These are phyloP conservation scores for Pyrrhoderma lamaoense DNA, from an alignment of 1,284 basidiomycete species.

Conservation along the genomic window DNA sequence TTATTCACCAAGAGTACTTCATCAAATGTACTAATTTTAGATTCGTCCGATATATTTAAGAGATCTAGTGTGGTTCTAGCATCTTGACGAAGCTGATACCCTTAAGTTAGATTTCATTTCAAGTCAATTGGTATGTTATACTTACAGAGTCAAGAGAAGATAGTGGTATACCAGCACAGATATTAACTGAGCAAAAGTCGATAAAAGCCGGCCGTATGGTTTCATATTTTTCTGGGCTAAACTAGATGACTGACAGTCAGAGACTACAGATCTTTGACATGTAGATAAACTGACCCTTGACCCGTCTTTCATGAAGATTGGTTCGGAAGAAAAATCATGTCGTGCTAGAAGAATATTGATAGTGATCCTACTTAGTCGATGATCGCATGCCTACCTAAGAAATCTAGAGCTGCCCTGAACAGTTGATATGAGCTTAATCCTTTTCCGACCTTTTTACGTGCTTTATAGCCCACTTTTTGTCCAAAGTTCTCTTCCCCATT, in stretches of 20 bases:
- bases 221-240: conserved; percentile 46
- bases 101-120: not conserved
- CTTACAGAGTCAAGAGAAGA: conserved; percentile 64
- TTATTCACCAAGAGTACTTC: conserved; percentile 69
- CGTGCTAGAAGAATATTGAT: conserved; percentile 41
- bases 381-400: conserved; percentile 44
- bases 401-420: conserved; percentile 75
- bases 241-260: conserved; percentile 33
- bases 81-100: conserved; percentile 62
- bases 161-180: conserved; percentile 71
- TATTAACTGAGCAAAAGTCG: conserved; percentile 76
- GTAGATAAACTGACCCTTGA: conserved; percentile 35
- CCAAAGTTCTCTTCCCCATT: conserved; percentile 53
- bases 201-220: conserved; percentile 59
- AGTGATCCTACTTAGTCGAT: not conserved
- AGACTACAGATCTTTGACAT: not conserved
- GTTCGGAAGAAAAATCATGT: conserved; percentile 59
- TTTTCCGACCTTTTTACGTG: conserved; percentile 45
- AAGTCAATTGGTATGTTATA: not conserved
- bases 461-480: conserved; percentile 35
- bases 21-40: conserved; percentile 56
- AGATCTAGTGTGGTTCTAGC: conserved; percentile 65
- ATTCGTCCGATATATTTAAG: conserved; percentile 40
- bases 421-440: conserved; percentile 84
- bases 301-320: conserved; percentile 48